A percentile compares a stretch with the other conserved stretches of the same genome.
Evolutionary conservation across 164 flowering plant species (phyloP).

Genomic region (Nymphaea colorata): DNA sequence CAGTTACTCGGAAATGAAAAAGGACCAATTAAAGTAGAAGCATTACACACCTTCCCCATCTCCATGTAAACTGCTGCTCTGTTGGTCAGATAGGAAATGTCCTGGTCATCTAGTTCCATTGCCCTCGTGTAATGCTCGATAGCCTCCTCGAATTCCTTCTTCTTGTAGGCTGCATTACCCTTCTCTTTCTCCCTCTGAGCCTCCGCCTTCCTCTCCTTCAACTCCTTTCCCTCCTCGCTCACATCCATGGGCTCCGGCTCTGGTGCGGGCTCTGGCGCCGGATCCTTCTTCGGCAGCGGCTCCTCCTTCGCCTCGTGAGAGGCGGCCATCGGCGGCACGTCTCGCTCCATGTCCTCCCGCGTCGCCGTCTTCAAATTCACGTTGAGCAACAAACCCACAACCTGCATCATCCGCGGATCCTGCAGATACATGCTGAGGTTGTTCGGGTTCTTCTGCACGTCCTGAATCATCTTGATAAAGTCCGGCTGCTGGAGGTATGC

Average conservation of each 20-base stretch:
- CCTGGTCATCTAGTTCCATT: constrained; percentile 70
- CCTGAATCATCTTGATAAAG: constrained; percentile 76
- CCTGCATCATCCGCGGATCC: constrained; percentile 90
- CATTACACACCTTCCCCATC: constrained; percentile 70
- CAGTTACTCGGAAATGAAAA: not conserved
- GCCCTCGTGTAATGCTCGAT: constrained; percentile 68
- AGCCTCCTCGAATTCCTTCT: constrained; percentile 90
- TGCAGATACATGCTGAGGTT: constrained; percentile 57
- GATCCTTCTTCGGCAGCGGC: constrained; percentile 13
- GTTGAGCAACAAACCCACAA: constrained; percentile 63
- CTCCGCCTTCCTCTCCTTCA: constrained; percentile 43
- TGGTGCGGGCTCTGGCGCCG: constrained; percentile 14
- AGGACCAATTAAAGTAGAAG: not conserved
- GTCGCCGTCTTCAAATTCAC: constrained; percentile 34
- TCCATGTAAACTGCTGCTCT: constrained; percentile 93
- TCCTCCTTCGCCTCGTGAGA: not conserved
- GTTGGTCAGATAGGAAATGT: constrained; percentile 77
- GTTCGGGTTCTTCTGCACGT: constrained; percentile 80
- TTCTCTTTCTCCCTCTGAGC: constrained; percentile 84
- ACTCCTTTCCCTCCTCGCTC: constrained; percentile 47
- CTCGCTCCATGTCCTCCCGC: constrained; percentile 39
- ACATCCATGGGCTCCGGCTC: constrained; percentile 42
- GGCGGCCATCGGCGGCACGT: constrained; percentile 8
- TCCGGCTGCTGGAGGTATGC: constrained; percentile 69
- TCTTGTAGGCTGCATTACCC: constrained; percentile 91